Percentiles rank a stretch among this genome's conserved stretches.
phyloP scores from a whole-genome alignment of 345 rosid genomes.

The Citrus australasica region DNA sequence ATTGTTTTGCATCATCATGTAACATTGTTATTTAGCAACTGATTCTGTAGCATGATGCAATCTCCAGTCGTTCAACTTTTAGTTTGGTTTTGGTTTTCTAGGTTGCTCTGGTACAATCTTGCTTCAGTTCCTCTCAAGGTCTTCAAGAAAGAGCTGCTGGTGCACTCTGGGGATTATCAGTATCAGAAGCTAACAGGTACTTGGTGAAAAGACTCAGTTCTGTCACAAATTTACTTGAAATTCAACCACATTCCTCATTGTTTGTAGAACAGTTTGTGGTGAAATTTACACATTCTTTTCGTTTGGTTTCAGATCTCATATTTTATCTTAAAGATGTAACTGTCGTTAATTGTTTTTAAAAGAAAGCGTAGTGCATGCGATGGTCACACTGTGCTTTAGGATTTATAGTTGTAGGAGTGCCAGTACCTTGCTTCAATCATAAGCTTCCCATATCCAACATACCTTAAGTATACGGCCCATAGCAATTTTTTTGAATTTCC shows the following conservation, averaged over 20 bases:
- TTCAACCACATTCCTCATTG: background rate
- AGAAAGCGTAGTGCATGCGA: background rate
- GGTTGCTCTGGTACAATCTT: slow-evolving; percentile 37
- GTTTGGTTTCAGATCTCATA: background rate
- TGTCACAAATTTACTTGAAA: background rate
- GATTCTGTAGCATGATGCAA: background rate
- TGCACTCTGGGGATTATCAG: slow-evolving; percentile 39
- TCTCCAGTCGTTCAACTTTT: background rate
- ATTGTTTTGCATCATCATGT: background rate
- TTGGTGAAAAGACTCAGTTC: background rate
- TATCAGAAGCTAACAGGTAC: slow-evolving; percentile 30
- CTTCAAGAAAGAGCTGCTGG: slow-evolving; percentile 47
- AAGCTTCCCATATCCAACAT: background rate
- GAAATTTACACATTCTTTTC: background rate
- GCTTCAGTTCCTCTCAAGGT: slow-evolving; percentile 29
- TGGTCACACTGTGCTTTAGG: background rate
- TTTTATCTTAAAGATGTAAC: background rate
- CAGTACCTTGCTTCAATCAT: background rate
- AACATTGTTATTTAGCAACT: background rate
- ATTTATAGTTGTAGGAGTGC: background rate
- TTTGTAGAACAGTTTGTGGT: background rate
- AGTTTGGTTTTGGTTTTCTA: slow-evolving; percentile 5
- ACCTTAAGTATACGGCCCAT: background rate
- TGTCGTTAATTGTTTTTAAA: background rate
- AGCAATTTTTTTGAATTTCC: background rate